A percentile compares a stretch with the other conserved stretches of the same genome.
Conservation (phyloP, 805 yeast genomes). For the Metschnikowia amazonensis region DNA sequence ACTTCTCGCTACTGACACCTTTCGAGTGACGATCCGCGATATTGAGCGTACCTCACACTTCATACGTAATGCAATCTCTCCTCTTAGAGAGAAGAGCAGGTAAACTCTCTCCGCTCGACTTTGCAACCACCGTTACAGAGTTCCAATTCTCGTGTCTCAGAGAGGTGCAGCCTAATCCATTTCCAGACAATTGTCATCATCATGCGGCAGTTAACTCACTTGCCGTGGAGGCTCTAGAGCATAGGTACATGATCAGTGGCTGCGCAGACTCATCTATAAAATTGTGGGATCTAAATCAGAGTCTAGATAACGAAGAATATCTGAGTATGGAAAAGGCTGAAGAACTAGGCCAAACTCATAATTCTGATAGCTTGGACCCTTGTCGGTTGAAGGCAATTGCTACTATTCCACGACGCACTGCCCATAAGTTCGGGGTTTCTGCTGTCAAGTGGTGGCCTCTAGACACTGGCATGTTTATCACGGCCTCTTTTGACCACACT, state of each 20-base stretch:
- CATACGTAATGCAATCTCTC: conserved; percentile 34
- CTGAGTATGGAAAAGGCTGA: neutral
- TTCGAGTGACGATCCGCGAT: neutral
- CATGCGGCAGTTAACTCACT: conserved; percentile 58
- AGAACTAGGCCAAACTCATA: neutral
- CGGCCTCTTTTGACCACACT: conserved; percentile 74
- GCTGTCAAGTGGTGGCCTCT: conserved; percentile 81
- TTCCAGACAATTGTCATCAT: conserved; percentile 43
- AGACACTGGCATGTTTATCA: conserved; percentile 81
- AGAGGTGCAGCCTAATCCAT: conserved; percentile 26
- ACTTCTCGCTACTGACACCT: neutral
- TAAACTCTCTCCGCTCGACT: conserved; percentile 27
- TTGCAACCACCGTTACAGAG: conserved; percentile 35
- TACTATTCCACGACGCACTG: conserved; percentile 35
- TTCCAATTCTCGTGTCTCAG: conserved; percentile 29
- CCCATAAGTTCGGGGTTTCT: conserved; percentile 72
- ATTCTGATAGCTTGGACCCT: neutral
- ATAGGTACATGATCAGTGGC: conserved; percentile 58
- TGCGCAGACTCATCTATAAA: conserved; percentile 67
- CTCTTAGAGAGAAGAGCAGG: conserved; percentile 33
- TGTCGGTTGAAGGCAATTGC: conserved; percentile 22
- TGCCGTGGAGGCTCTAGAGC: conserved; percentile 47
- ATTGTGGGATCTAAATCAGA: conserved; percentile 54
- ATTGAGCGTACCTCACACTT: neutral
- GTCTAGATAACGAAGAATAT: neutral